Base-by-base conservation (phyloP, 331 rosid species). In the Cydonia oblonga region DNA sequence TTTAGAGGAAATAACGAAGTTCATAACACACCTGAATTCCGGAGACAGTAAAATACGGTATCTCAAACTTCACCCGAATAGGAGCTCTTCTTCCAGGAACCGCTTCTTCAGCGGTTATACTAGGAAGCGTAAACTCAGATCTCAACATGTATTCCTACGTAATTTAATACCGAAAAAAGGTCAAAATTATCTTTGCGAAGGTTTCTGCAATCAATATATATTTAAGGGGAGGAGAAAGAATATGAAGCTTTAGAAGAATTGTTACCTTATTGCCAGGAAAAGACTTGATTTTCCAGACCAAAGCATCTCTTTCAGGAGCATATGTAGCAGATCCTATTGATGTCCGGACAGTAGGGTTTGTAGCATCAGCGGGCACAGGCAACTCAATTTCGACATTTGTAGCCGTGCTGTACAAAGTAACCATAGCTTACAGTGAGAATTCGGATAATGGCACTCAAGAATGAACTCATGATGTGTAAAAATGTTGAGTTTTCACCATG, bases 21-120 rank as follows among this genome's bases (percentile, higher is more conserved):
- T 49, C 15, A 40, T 33, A 59, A 72, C 26, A 28, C 63, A 90
- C 97, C 96, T 91, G 97, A 69, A 91, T 91, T 64, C 97, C 97
- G 1, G 97, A 91, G 70, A 91, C 91, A 10, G 96, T 91, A 75
- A 91, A 91, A 79, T 91, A 91, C 35, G 97, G 97, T 78, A 91
- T 91, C 87, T 89, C 97, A 82, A 91, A 91, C 81, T 87, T 91
- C 77, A 91, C 91, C 35, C 92, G 92, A 66, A 91, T 80, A 18
- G 97, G 97, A 80, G 96, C 90, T 86, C 86, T 91, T 81, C 97
- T 87, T 81, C 89, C 97, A 0, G 96, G 97, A 74, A 84, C 51
- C 71, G 90, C 92, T 33, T 91, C 97, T 81, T 91, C 97, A 20
- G 87, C 96, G 35, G 81, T 77, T 74, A 91, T 82, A 73, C 96